Evolutionary conservation across 371 early-diverging fungal genomes (phyloP).

Genomic region (Mucor indicus): DNA sequence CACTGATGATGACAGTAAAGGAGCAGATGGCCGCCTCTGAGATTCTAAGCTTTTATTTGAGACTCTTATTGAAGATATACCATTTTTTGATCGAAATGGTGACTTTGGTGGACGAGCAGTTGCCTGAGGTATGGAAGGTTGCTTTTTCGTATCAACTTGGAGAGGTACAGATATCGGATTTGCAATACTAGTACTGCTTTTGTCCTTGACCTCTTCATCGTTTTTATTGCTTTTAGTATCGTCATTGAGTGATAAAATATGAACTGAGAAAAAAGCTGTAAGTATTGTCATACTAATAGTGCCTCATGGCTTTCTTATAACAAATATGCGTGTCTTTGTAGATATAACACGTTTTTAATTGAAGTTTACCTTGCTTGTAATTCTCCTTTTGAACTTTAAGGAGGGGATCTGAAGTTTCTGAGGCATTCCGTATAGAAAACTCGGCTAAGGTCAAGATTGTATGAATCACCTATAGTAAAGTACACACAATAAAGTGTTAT

Average conservation of each 20-base stretch:
- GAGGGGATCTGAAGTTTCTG: background rate
- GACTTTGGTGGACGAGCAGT: constrained; percentile 33
- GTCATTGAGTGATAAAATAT: no score
- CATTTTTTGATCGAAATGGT: constrained; percentile 19
- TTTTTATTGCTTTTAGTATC: background rate
- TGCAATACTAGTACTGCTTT: background rate
- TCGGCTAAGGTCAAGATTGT: constrained; percentile 17
- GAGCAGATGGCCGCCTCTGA: no score
- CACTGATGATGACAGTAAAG: background rate
- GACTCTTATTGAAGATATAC: background rate
- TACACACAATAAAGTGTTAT: background rate
- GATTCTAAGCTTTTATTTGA: background rate
- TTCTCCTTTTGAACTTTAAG: background rate
- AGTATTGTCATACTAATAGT: no score
- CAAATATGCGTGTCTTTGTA: no score
- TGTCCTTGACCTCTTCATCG: background rate
- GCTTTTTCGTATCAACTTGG: background rate
- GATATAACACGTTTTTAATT: no score
- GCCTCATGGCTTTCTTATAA: no score
- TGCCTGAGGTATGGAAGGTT: background rate
- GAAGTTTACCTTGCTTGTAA: no score
- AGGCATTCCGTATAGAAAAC: background rate
- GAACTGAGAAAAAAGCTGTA: no score
- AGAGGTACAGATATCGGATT: constrained; percentile 1
- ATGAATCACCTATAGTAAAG: constrained; percentile 11